Evolutionary conservation across 169 alveolate genomes (phyloP).

Genomic region (Eimeria maxima): DNA sequence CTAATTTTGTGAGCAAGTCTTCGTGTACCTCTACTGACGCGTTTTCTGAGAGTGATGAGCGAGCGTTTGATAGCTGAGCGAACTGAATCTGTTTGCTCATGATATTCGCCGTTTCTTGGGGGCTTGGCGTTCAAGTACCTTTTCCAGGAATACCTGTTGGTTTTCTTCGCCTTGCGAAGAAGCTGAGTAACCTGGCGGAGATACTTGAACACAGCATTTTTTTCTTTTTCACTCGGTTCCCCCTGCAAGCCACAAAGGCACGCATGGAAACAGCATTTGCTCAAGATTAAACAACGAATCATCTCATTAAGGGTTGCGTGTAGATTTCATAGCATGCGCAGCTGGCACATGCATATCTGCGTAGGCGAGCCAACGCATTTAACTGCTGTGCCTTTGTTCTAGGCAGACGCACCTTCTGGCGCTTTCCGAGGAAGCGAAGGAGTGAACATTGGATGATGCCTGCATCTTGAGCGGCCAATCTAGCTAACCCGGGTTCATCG

Average conservation of each 20-base stretch:
- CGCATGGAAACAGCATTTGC: not conserved
- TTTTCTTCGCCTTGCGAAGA: slow-evolving; percentile 70
- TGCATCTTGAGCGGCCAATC: slow-evolving; percentile 41
- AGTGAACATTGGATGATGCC: slow-evolving; percentile 64
- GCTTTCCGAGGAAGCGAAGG: slow-evolving; percentile 79
- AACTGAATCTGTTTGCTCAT: slow-evolving; percentile 25
- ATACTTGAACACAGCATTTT: slow-evolving; percentile 38
- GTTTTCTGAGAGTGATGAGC: slow-evolving; percentile 19
- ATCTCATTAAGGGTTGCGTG: not conserved
- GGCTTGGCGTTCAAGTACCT: slow-evolving; percentile 72
- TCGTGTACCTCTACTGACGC: not conserved
- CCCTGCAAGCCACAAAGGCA: slow-evolving; percentile 8
- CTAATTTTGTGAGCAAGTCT: slow-evolving; percentile 27
- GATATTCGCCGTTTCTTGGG: slow-evolving; percentile 25
- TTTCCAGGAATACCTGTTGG: slow-evolving; percentile 62
- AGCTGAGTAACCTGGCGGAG: slow-evolving; percentile 36
- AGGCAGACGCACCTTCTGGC: slow-evolving; percentile 33
- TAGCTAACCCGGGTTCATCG: slow-evolving; percentile 33
- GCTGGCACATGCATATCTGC: not conserved
- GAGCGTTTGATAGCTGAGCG: slow-evolving; percentile 42
- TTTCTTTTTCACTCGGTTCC: slow-evolving; percentile 20
- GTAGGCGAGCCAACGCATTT: not conserved
- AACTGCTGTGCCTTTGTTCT: not conserved
- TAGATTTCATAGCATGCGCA: not conserved
- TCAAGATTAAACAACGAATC: not conserved